Evolutionary conservation across 352 stramenopile species (phyloP).

Genomic region (Phytophthora ramorum): DNA sequence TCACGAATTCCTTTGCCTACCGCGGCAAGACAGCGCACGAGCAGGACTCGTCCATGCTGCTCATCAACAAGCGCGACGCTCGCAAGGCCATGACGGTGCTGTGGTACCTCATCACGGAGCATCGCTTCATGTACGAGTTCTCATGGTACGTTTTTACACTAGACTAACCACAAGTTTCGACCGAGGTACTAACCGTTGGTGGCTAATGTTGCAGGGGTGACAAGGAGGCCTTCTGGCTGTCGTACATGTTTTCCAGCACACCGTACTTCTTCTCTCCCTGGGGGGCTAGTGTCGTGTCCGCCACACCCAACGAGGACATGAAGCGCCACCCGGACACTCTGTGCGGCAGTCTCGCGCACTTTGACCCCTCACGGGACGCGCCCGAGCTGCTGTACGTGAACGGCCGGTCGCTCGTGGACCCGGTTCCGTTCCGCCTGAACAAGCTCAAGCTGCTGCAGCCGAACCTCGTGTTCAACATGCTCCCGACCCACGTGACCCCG

Average conservation of each 20-base stretch:
- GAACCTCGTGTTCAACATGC: constrained; percentile 57
- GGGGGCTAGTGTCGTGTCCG: constrained; percentile 60
- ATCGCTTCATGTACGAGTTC: constrained; percentile 70
- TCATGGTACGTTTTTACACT: constrained; percentile 44
- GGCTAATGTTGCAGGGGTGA: constrained; percentile 39
- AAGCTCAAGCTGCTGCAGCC: constrained; percentile 36
- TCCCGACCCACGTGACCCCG: constrained; percentile 53
- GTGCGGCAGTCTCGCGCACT: constrained; percentile 75
- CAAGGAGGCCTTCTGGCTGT: constrained; percentile 83
- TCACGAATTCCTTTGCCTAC: constrained; percentile 56
- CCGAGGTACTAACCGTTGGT: constrained; percentile 1
- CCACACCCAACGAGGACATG: constrained; percentile 60
- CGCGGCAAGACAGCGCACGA: constrained; percentile 58
- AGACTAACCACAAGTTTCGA: neutral
- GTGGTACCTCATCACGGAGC: constrained; percentile 71
- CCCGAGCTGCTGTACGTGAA: constrained; percentile 54
- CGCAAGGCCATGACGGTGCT: constrained; percentile 60
- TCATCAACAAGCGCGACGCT: constrained; percentile 65
- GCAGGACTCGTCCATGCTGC: constrained; percentile 76
- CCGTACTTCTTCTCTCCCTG: constrained; percentile 75
- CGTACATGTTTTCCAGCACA: constrained; percentile 59
- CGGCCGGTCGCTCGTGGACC: constrained; percentile 48
- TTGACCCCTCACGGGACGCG: constrained; percentile 38
- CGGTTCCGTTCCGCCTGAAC: constrained; percentile 43
- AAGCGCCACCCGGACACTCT: constrained; percentile 60